Base-by-base conservation (phyloP, 2,329 filamentous ascomycete species). In the Scedosporium apiospermum region DNA sequence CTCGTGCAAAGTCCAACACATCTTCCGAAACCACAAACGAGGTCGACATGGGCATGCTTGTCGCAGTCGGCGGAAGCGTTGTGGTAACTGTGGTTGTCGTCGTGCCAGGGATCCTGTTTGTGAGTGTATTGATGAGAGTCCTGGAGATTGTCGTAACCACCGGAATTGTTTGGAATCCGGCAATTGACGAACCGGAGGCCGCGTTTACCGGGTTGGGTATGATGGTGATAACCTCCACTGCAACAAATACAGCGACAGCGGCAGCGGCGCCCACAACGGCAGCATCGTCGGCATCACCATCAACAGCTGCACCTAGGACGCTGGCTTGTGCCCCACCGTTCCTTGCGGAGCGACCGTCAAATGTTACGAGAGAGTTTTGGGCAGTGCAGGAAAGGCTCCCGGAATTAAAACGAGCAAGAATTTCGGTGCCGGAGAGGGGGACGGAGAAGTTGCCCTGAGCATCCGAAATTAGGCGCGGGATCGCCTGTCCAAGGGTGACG, bases 331-430 rank as follows among this genome's bases (percentile, higher is more conserved):
- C 68, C 14, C 67, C 69, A 18, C 73, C 72, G 14, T 70, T 66
- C 34, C 78, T 74, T 3, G 74, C 71, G 2, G 77, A 74, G 62
- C 74, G 73, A 4, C 87, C 88, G 67, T 90, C 84, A 72, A 97
- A 96, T 0, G 90, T 91, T 16, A 98, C 88, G 3, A 99, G 80
- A 0, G 91, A 88, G 69, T 98, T 98, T 72, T 97, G 89, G 0
- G 88, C 85, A 7, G 85, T 85, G 73, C 95, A 99, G 62, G 89
- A 92, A 16, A 96, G 78, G 66, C 88, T 88, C 38, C 83, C 84
- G 5, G 81, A 76, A 69, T 89, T 93, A 73, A 98, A 90, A 58
- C 91, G 83, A 1, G 87, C 85, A 62, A 96, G 76, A 60, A 98
- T 83, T 6, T 81, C 81, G 0, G 84, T 84, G 3, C 84, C 80